Base-by-base conservation (phyloP, 139 green algal genomes). In the Parachlorella kessleri region DNA sequence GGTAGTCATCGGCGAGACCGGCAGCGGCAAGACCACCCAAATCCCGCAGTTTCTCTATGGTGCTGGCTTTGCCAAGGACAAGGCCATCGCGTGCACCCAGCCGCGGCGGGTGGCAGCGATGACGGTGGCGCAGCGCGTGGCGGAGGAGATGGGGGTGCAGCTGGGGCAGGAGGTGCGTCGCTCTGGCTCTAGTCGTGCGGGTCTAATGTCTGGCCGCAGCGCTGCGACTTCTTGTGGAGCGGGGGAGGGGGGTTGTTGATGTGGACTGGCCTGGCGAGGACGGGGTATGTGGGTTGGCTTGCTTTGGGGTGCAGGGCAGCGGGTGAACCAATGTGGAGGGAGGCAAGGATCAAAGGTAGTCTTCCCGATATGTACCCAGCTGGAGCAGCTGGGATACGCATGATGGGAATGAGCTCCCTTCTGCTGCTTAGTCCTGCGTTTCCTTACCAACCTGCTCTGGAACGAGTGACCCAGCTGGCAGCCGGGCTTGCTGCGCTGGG, bases 51-150 rank as follows among this genome's bases (percentile, higher is more conserved):
- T 95, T 40, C 85, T 98, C 63, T 67, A 91, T 4, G 70, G 89
- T n/a, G 83, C 82, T 0, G 88, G 90, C 3, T 74, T 94, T 30
- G 80, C 85, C 6, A 65, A 81, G 37, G 69, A 66, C 38, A 94
- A 97, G 32, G 36, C 72, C 30, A 80, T 86, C 66, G 96, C 94
- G 4, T 99, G 95, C 93, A 99, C 95, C 76, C 95, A 99, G 90
- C 96, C 96, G 3, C 90, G 96, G 33, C 93, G 96, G 35, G 96
- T 99, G 66, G 97, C 97, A 3, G 97, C 97, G 30, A 96, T 99
- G 89, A 96, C 86, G 28, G 96, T 99, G 28, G 97, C 97, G 33
- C 98, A 99, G 90, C 94, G 97, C 48, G 97, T 99, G 38, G 88
- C 84, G 0, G 48, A 87, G 8, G 86, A 92, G 75, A 77, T 85